These are phyloP conservation scores for Mortierella sp. DNA, from an alignment of 371 early-diverging fungal genomes.

Conservation along the genomic window DNA sequence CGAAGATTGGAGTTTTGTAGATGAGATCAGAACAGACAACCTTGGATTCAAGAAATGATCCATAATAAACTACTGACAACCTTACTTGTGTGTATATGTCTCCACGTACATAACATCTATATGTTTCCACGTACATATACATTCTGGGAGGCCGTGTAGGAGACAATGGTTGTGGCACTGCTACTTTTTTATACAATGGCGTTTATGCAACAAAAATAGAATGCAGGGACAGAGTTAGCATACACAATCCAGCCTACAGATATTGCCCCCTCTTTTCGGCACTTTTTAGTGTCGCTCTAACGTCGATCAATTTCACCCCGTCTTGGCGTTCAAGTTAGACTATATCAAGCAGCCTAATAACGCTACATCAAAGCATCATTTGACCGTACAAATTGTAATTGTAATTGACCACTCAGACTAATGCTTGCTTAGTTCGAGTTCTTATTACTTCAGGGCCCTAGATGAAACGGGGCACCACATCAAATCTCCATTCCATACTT, in stretches of 20 bases:
- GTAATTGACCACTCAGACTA: no score
- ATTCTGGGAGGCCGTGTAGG: no score
- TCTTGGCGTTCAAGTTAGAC: not conserved
- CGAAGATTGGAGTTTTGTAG: constrained; percentile 53
- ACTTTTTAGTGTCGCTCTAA: not conserved
- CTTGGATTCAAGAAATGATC: not conserved
- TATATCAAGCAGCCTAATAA: not conserved
- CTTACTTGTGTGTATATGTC: no score
- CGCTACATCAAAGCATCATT: not conserved
- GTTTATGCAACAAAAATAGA: not conserved
- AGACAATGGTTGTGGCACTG: not conserved
- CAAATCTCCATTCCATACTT: no score
- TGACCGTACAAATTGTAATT: not conserved
- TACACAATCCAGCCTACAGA: no score
- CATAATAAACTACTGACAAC: not conserved
- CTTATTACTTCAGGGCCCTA: no score
- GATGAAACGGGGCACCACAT: not conserved
- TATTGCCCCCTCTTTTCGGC: no score
- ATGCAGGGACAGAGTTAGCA: no score
- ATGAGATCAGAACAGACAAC: constrained; percentile 33
- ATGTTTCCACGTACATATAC: no score
- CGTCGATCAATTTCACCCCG: not conserved
- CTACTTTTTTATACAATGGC: no score
- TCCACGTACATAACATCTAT: no score
- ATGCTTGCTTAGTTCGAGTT: not conserved